Percentiles rank a stretch among this genome's conserved stretches.
These are phyloP conservation scores for Amanita jacksonii DNA, from an alignment of 768 basidiomycete species.

Conservation along the genomic window DNA sequence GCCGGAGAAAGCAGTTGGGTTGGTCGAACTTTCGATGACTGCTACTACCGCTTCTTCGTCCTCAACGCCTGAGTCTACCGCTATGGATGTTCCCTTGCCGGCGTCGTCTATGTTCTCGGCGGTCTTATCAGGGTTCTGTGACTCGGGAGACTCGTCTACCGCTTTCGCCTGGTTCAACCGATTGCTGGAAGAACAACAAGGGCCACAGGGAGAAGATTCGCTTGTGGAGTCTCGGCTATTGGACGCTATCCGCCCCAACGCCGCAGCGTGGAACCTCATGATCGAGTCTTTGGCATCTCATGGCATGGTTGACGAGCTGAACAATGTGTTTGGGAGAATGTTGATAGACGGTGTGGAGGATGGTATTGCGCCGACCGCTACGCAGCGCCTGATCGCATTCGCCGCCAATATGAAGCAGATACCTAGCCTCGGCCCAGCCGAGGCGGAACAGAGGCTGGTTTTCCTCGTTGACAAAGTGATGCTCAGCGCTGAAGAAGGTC, in stretches of 20 bases:
- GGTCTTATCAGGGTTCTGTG: constrained; percentile 59
- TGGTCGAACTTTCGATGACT: constrained; percentile 64
- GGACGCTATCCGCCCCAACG: constrained; percentile 35
- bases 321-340: constrained; percentile 32
- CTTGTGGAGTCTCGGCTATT: constrained; percentile 31
- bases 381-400: too few species aligned
- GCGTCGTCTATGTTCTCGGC: constrained; percentile 53
- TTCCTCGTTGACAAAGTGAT: constrained; percentile 1
- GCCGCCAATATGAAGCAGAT: too few species aligned
- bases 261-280: constrained; percentile 47
- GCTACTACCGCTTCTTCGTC: constrained; percentile 9
- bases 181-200: constrained; percentile 34
- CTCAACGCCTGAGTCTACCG: constrained; percentile 19
- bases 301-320: constrained; percentile 43
- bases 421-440: too few species aligned
- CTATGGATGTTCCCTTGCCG: constrained; percentile 43
- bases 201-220: constrained; percentile 20
- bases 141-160: constrained; percentile 46
- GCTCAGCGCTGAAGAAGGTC: not conserved
- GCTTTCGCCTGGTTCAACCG: constrained; percentile 68
- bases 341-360: too few species aligned
- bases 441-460: too few species aligned
- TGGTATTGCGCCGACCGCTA: too few species aligned
- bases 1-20: constrained; percentile 50
- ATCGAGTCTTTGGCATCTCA: constrained; percentile 43